phyloP scores from a whole-genome alignment of 2,329 filamentous ascomycete species.

The Trichophyton rubrum region DNA sequence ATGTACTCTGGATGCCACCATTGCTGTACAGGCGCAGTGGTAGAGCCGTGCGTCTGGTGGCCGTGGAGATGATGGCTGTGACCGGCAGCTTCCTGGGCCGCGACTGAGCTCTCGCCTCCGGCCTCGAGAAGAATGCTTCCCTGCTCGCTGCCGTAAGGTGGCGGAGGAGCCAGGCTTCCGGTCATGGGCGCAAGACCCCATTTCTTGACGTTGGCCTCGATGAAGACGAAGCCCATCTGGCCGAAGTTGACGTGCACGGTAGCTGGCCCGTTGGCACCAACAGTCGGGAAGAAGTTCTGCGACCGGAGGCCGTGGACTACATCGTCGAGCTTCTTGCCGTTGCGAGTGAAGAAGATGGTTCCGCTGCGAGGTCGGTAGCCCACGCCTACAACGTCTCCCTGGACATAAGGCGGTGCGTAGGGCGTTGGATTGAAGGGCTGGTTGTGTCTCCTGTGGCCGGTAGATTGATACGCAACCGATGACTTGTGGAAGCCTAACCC shows the following conservation, averaged over 20 bases:
- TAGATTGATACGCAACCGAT: constrained; percentile 83
- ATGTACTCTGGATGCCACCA: constrained; percentile 26
- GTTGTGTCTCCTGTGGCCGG: constrained; percentile 75
- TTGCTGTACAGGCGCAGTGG: background rate
- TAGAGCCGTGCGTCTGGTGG: too few relatives aligned
- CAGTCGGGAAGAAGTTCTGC: constrained; percentile 93
- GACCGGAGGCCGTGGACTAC: constrained; percentile 84
- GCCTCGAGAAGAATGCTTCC: constrained; percentile 90
- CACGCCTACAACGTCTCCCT: constrained; percentile 91
- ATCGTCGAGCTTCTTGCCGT: constrained; percentile 93
- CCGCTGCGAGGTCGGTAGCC: constrained; percentile 91
- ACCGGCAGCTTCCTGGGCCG: too few relatives aligned
- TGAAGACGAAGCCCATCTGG: constrained; percentile 95
- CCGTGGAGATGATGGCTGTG: too few relatives aligned
- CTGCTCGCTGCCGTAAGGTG: constrained; percentile 92
- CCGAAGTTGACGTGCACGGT: constrained; percentile 95
- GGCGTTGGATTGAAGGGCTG: constrained; percentile 72
- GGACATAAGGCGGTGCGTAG: constrained; percentile 74
- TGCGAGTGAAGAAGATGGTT: constrained; percentile 91
- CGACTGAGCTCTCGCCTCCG: constrained; percentile 39
- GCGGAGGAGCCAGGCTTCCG: constrained; percentile 84
- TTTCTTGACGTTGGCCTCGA: constrained; percentile 99
- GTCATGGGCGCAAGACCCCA: constrained; percentile 96
- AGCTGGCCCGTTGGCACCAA: constrained; percentile 91
- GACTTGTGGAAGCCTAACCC: constrained; percentile 71